A percentile compares a stretch with the other conserved stretches of the same genome.
Evolutionary conservation across 441 rosid species (phyloP).

Genomic region (Bruguiera hainesii): DNA sequence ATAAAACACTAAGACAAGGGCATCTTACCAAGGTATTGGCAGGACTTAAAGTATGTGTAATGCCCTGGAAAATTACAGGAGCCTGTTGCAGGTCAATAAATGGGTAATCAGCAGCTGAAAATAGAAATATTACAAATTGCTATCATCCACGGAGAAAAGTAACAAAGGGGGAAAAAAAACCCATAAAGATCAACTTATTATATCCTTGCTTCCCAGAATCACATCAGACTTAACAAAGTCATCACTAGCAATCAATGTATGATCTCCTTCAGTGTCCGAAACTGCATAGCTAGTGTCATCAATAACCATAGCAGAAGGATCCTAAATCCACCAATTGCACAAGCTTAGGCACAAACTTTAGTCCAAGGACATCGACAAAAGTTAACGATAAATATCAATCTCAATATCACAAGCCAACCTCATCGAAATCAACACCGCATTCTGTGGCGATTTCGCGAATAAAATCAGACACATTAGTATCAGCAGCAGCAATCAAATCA

Average conservation of each 20-base stretch:
- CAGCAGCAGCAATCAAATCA: conserved; percentile 65
- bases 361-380: conserved; percentile 30
- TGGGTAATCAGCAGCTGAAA: not conserved
- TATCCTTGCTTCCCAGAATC: conserved; percentile 47
- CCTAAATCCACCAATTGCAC: conserved; percentile 28
- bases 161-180: not conserved
- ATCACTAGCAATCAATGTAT: conserved; percentile 54
- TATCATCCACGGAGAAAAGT: not conserved
- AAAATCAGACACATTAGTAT: conserved; percentile 54
- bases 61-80: conserved; percentile 60
- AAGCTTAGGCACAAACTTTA: not conserved
- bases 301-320: conserved; percentile 54
- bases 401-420: conserved; percentile 36
- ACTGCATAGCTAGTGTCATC: conserved; percentile 55
- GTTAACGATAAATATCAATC: not conserved
- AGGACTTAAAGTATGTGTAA: conserved; percentile 60
- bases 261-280: conserved; percentile 56
- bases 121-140: not conserved
- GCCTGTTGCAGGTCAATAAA: conserved; percentile 33
- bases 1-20: not conserved
- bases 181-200: conserved; percentile 28
- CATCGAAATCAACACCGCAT: conserved; percentile 69
- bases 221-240: conserved; percentile 52
- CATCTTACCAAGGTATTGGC: conserved; percentile 49
- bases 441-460: conserved; percentile 51